Evolutionary conservation across 257 asterid species (phyloP), one percentile per base, ranked within the genome.

Genomic region (Plantago elongata): DNA sequence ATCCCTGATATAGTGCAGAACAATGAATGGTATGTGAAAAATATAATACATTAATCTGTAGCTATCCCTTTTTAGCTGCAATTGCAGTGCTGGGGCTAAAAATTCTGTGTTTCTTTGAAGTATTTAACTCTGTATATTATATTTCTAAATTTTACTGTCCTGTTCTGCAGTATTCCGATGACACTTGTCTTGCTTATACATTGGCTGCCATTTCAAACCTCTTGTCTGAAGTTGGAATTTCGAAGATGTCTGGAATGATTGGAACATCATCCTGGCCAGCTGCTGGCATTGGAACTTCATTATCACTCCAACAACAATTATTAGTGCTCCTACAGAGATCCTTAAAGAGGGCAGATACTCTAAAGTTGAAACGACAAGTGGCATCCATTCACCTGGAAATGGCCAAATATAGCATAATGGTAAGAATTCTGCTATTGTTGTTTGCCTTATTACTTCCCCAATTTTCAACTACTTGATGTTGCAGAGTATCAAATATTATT

Each of bases 161-260:
- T 59, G 29, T 63, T 60, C 12, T 88, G 82, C 98, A 92, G 96
- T 79, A 83, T 72, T 82, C 83, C 42, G 95, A 92, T 79, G 99
- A 92, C 65, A 73, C 86, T 48, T 89, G 94, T 72, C 97, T 92
- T 68, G 96, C 99, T 16, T 89, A 86, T 75, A 92, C 99, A 11
- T 75, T 92, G 67, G 81, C 90, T 3, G 89, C 95, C 22, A 92
- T 92, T 59, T 84, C 95, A 73, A 87, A 83, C 69, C 85, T 89
- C 69, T 77, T 89, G 73, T 89, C 96, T 63, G 96, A 89, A 70
- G 68, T 80, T 65, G 86, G 97, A 62, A 73, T 85, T 71, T 81
- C 95, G 73, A 82, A 78, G 70, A 76, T 84, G 62, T 79, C 83
- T 62, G 95, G 97, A 59, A 77, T 92, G 68, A 72, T 87, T 68